Conservation (phyloP, 805 yeast species). For the Priceomyces medius region DNA sequence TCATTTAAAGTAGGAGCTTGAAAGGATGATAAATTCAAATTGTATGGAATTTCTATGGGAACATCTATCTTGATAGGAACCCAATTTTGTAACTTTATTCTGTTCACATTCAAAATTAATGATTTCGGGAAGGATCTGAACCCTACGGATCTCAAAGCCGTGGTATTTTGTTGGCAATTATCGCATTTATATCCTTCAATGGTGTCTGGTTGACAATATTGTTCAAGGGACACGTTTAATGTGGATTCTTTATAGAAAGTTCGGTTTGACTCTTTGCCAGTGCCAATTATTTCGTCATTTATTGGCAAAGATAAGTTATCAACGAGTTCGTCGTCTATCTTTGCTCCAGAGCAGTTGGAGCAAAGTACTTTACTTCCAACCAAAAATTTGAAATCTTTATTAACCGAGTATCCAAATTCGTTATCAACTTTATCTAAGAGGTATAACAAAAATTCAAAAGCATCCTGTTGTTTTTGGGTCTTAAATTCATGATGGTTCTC, state of each 20-base stretch:
- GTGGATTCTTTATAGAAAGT: constrained; percentile 49
- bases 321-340: constrained; percentile 51
- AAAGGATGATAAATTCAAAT: constrained; percentile 45
- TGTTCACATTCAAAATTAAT: constrained; percentile 68
- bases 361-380: constrained; percentile 64
- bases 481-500: constrained; percentile 77
- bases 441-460: constrained; percentile 81
- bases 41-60: constrained; percentile 54
- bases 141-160: constrained; percentile 41
- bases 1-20: constrained; percentile 41
- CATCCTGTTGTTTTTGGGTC: constrained; percentile 91
- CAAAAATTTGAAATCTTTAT: constrained; percentile 61
- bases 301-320: constrained; percentile 68
- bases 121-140: constrained; percentile 69
- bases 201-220: constrained; percentile 47
- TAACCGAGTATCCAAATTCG: constrained; percentile 44
- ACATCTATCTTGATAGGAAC: constrained; percentile 79
- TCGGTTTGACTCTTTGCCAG: constrained; percentile 44
- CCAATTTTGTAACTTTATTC: constrained; percentile 88
- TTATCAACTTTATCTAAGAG: constrained; percentile 62
- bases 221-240: constrained; percentile 48
- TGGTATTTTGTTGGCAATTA: constrained; percentile 42
- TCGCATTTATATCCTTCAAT: constrained; percentile 65
- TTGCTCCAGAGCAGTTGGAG: constrained; percentile 57
- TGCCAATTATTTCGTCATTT: constrained; percentile 34